Conservation (phyloP, 495 filamentous ascomycete species). For the Cladorrhinum samala region DNA sequence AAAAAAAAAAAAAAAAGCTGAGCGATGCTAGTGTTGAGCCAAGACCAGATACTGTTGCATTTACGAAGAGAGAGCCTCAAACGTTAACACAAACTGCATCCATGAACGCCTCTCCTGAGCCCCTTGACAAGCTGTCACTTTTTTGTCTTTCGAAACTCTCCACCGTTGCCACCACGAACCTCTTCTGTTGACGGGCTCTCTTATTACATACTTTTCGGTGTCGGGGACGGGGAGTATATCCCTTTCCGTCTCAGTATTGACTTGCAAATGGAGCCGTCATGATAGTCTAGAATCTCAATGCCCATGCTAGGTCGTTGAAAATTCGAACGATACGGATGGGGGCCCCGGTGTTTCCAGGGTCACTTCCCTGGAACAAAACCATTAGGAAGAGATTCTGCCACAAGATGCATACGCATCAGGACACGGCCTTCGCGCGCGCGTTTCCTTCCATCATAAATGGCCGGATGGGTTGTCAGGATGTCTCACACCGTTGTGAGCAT, state of each 20-base stretch:
- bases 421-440: not conserved
- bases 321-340: too few species aligned
- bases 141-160: too few species aligned
- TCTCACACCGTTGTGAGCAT: not conserved
- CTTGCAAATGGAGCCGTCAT: not conserved
- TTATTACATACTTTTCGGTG: too few species aligned
- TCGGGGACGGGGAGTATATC: too few species aligned
- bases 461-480: not conserved
- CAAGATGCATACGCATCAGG: not conserved
- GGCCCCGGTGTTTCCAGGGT: not conserved
- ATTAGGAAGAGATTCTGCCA: constrained; percentile 10
- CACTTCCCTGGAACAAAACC: not conserved
- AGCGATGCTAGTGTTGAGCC: not conserved
- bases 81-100: too few species aligned
- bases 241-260: too few species aligned
- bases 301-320: not conserved
- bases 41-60: not conserved
- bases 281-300: too few species aligned
- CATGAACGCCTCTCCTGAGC: too few species aligned
- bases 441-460: not conserved
- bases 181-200: too few species aligned
- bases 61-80: too few species aligned
- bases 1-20: not conserved
- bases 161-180: too few species aligned
- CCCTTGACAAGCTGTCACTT: too few species aligned